phyloP scores from a whole-genome alignment of 371 early-diverging fungal species.

The Zopfochytrium polystomum region DNA sequence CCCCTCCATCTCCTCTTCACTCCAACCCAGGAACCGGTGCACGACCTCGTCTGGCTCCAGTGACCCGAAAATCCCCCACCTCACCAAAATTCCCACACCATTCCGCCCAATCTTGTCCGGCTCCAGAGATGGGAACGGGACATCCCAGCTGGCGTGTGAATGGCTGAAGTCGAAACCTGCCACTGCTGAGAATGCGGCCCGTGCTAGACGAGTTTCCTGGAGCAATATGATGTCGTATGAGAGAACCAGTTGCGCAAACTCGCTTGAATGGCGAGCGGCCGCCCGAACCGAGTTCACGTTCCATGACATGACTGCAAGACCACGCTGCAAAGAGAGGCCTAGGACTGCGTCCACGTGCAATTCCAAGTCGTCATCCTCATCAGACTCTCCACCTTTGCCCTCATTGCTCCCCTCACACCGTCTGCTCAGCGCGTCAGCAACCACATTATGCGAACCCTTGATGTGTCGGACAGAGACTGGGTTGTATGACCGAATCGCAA shows the following conservation, averaged over 20 bases:
- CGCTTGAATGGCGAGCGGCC: neutral
- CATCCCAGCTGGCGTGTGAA: neutral
- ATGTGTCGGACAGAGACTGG: conserved; percentile 8
- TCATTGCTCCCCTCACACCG: neutral
- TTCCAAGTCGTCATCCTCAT: conserved; percentile 3
- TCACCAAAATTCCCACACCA: conserved; percentile 7
- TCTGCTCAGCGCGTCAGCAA: conserved; percentile 4
- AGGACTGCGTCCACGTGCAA: conserved; percentile 5
- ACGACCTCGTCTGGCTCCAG: conserved; percentile 3
- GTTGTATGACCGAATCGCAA: conserved; percentile 3
- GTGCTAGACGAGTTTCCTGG: conserved; percentile 2
- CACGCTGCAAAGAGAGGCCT: neutral
- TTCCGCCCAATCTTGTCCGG: neutral
- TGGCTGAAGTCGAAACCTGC: conserved; percentile 1
- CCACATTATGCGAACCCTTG: conserved; percentile 2
- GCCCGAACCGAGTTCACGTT: conserved; percentile 9
- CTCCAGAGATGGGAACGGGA: conserved; percentile 1
- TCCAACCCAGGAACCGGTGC: conserved; percentile 7
- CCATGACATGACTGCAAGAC: conserved; percentile 1
- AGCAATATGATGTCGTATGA: neutral
- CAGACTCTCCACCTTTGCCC: neutral
- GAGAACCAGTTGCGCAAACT: neutral
- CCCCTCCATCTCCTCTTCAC: conserved; percentile 7
- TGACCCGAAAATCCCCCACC: neutral
- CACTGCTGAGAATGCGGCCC: neutral